These are phyloP conservation scores for Euclidium syriacum DNA, from an alignment of 345 rosid genomes.

Conservation along the genomic window DNA sequence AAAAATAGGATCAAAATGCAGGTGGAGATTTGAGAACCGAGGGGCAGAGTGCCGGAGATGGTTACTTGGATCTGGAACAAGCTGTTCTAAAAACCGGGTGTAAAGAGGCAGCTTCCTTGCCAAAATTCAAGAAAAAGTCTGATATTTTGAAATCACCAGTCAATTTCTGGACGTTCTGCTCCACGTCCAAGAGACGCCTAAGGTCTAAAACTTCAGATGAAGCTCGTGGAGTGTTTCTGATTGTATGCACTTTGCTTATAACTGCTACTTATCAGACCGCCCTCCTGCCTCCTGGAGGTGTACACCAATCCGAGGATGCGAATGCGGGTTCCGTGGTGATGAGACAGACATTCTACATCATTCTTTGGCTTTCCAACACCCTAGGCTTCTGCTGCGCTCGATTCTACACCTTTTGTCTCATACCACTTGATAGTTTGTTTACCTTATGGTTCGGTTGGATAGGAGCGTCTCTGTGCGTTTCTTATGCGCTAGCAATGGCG, in stretches of 20 bases:
- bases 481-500: not conserved
- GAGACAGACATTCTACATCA: constrained; percentile 7
- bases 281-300: constrained; percentile 22
- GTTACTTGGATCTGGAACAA: not conserved
- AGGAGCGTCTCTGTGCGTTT: not conserved
- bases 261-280: constrained; percentile 25
- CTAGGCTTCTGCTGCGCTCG: constrained; percentile 5
- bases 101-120: not conserved
- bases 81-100: not conserved
- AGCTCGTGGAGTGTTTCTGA: constrained; percentile 7
- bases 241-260: constrained; percentile 13
- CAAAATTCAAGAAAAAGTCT: not conserved
- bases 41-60: not conserved
- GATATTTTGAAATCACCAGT: not conserved
- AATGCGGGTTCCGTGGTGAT: constrained; percentile 5
- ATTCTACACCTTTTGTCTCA: constrained; percentile 19
- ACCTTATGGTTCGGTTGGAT: not conserved
- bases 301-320: not conserved
- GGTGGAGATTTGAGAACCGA: not conserved
- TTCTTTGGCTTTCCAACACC: constrained; percentile 18
- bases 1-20: not conserved
- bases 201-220: not conserved
- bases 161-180: not conserved
- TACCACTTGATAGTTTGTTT: not conserved
- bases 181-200: not conserved